Conservation (phyloP, 768 basidiomycete genomes). For the Kwoniella sp. region DNA sequence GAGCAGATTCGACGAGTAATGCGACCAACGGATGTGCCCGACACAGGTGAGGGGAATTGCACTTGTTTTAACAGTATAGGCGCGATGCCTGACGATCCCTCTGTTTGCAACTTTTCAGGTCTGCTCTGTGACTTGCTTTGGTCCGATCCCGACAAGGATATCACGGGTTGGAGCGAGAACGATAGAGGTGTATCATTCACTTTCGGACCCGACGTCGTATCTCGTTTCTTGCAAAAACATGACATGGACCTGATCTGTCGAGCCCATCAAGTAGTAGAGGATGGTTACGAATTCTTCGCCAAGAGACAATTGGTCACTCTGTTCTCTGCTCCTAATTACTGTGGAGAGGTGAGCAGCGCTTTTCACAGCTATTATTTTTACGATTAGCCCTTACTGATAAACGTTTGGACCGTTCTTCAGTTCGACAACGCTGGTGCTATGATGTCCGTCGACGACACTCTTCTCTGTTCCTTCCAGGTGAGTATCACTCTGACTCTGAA, state of each 20-base stretch:
- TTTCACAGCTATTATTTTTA: neutral
- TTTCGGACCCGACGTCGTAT: constrained; percentile 96
- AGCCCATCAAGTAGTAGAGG: constrained; percentile 98
- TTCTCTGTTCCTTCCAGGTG: constrained; percentile 97
- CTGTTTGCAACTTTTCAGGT: constrained; percentile 59
- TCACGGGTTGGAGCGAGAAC: constrained; percentile 99
- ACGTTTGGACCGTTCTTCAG: constrained; percentile 54
- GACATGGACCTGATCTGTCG: constrained; percentile 99
- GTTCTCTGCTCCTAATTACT: constrained; percentile 80
- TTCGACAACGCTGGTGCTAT: constrained; percentile 99
- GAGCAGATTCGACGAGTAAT: constrained; percentile 99
- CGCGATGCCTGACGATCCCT: too few relatives aligned
- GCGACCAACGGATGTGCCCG: constrained; percentile 98
- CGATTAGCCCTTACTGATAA: neutral
- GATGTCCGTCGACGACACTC: constrained; percentile 99
- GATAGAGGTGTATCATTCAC: constrained; percentile 98
- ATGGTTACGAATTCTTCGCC: constrained; percentile 98
- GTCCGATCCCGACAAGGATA: constrained; percentile 99
- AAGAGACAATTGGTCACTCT: constrained; percentile 95
- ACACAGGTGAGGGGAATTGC: constrained; percentile 93
- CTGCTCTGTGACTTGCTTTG: constrained; percentile 93
- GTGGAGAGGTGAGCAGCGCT: constrained; percentile 52
- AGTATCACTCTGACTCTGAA: constrained; percentile 34
- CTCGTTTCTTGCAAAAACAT: constrained; percentile 97
- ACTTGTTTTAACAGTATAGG: too few relatives aligned